Base-by-base conservation (phyloP, 176 grass and related monocot genomes). In the Microstegium vimineum region DNA sequence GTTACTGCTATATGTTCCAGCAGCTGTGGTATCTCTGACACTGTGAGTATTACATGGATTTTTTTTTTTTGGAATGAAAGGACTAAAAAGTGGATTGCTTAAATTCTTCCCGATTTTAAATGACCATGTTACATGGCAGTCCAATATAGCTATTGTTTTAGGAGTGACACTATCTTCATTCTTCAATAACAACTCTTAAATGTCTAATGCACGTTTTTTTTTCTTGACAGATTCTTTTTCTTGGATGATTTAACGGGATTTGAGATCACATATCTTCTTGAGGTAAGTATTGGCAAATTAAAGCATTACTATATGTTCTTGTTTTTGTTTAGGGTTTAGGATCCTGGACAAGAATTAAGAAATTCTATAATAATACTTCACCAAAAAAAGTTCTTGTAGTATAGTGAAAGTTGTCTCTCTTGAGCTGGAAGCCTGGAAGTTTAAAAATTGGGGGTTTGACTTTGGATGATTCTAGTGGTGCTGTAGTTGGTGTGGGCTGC, bases 231-330 rank as follows among this genome's bases (percentile, higher is more conserved):
- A 76, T 94, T 97, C 77, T 97, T 97, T 81, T 94, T 97, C 65
- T 67, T 97, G 41, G 94, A 97, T 89, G 94, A 97, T 89, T 74
- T 94, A 64, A 97, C 94, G 28, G 94, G 94, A n/a, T 97, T 97
- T 77, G 94, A 97, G 65, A 89, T 97, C 77, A 97, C 94, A 74
- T 90, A 92, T 87, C 92, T 97, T 80, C 83, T 97, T 17, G 92
- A 97, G 92, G 94, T 94, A 80, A 77, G 43, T 75, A 61, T 69
- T 84, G 54, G 61, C 64, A 60, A 73, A 61, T 70, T 77, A 23
- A 83, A 66, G 10, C 17, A 20, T 10, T 49, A n/a, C 23, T 57
- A 60, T 28, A 78, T 42, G 25, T 11, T 61, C 43, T 54, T 63
- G 3, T 13, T 57, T 57, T 23, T 57, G 20, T 52, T 52, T 23